These are phyloP conservation scores for Sordaria brevicollis DNA, from an alignment of 495 filamentous ascomycete genomes.

Conservation along the genomic window DNA sequence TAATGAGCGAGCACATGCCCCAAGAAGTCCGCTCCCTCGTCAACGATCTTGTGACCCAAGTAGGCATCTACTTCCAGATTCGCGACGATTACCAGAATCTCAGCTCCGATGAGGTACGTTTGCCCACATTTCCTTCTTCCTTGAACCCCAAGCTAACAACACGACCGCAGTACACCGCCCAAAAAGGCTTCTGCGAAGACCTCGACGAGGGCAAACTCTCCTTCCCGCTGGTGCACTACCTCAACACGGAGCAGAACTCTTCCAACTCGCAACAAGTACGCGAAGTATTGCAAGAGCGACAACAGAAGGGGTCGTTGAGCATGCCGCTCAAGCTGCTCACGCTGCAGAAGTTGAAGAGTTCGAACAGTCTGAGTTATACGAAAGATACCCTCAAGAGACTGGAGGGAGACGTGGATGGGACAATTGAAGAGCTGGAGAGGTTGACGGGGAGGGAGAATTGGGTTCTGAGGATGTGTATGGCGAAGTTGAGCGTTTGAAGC, in stretches of 20 bases:
- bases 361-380: background rate
- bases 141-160: background rate
- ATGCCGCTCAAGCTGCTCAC: background rate
- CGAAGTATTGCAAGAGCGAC: background rate
- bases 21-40: conserved; percentile 34
- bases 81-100: conserved; percentile 86
- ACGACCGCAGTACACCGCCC: conserved; percentile 25
- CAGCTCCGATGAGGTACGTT: conserved; percentile 5
- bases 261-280: background rate
- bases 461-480: background rate
- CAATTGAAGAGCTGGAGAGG: background rate
- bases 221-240: conserved; percentile 34
- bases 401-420: background rate
- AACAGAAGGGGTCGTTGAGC: background rate
- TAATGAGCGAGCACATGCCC: conserved; percentile 68
- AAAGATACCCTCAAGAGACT: background rate
- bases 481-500: background rate
- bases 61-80: conserved; percentile 79
- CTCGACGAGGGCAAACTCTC: conserved; percentile 50
- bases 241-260: background rate
- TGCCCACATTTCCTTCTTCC: background rate
- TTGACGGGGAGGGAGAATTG: background rate
- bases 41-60: conserved; percentile 59
- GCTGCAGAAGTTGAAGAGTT: background rate
- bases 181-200: conserved; percentile 48